Conservation (phyloP, 2,329 filamentous ascomycete species). For the Arthrobotrys conoides region DNA sequence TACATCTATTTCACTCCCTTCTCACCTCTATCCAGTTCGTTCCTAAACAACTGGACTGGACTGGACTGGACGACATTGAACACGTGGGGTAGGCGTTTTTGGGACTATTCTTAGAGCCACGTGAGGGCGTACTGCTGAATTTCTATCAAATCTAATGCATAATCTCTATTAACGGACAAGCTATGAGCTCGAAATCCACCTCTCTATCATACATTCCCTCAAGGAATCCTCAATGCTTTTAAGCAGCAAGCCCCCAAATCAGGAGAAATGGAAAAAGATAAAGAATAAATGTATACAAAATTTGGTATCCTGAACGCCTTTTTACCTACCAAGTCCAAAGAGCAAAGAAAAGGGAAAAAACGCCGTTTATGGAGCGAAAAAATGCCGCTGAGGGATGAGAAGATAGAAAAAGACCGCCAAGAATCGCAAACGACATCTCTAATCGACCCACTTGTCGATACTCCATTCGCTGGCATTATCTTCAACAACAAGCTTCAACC, state of each 20-base stretch:
- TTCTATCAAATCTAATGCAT: slow-evolving; percentile 17
- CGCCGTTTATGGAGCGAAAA: slow-evolving; percentile 36
- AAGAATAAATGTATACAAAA: slow-evolving; percentile 28
- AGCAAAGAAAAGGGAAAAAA: slow-evolving; percentile 20
- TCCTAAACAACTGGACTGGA: not conserved
- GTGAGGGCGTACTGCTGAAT: not conserved
- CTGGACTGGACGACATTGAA: not conserved
- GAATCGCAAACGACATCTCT: not conserved
- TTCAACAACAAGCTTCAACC: slow-evolving; percentile 77
- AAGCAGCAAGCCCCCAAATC: not conserved
- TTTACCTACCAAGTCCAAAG: not conserved
- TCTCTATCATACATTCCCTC: slow-evolving; percentile 53
- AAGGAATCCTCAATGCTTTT: slow-evolving; percentile 7
- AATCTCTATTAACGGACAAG: slow-evolving; percentile 25
- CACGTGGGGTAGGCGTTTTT: not conserved
- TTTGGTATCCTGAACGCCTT: slow-evolving; percentile 52
- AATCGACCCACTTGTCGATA: slow-evolving; percentile 72
- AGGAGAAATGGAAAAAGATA: not conserved
- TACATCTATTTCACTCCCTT: not conserved
- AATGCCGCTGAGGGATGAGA: not conserved
- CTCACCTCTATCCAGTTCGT: too few species aligned
- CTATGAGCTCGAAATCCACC: slow-evolving; percentile 46
- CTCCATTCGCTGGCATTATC: slow-evolving; percentile 77
- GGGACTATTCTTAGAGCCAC: not conserved
- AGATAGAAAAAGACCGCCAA: not conserved